Evolutionary conservation across 495 filamentous ascomycete species (phyloP).

Genomic region (Penicillium malachiteum): DNA sequence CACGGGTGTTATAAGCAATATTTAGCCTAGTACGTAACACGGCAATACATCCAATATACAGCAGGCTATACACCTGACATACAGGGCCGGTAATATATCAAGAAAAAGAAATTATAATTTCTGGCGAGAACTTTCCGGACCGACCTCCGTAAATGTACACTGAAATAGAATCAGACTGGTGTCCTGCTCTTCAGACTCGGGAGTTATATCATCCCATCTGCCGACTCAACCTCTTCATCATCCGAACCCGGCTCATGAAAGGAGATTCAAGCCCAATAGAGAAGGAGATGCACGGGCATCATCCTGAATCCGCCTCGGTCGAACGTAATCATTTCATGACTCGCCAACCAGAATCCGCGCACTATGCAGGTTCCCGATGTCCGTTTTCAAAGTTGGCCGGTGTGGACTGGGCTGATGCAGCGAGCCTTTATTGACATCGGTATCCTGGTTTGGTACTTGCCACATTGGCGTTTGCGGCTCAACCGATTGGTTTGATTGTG

Average conservation of each 20-base stretch:
- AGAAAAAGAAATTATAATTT: too few relatives aligned
- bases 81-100: too few relatives aligned
- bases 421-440: not conserved
- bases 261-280: not conserved
- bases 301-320: not conserved
- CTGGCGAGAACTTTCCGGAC: too few relatives aligned
- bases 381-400: not conserved
- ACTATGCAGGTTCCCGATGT: conserved; percentile 1
- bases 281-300: not conserved
- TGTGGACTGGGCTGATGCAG: not conserved
- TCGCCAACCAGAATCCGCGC: not conserved
- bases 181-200: not conserved
- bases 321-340: not conserved
- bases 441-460: not conserved
- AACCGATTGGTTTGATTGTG: not conserved
- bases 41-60: too few relatives aligned
- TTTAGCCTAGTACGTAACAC: too few relatives aligned
- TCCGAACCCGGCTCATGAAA: not conserved
- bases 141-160: not conserved
- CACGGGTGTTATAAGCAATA: too few relatives aligned
- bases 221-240: too few relatives aligned
- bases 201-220: not conserved
- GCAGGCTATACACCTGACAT: too few relatives aligned
- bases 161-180: not conserved
- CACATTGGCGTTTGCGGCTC: not conserved